Evolutionary conservation across 768 basidiomycete species (phyloP), one percentile per base, ranked within the genome.

Genomic region (Lactarius hengduanensis): DNA sequence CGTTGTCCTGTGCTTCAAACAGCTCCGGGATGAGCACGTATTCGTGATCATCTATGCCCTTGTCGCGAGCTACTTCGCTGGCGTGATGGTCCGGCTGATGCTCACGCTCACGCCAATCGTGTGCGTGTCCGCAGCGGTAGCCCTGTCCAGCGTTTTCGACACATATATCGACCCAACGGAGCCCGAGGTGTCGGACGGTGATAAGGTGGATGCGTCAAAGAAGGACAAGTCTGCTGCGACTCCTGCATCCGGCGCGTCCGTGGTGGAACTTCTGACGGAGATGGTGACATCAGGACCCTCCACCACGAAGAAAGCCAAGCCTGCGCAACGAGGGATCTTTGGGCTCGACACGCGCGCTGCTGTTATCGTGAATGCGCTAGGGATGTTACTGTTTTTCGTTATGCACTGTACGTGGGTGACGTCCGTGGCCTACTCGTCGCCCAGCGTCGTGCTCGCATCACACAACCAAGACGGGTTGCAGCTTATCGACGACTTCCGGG

Each of bases 51-150:
- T 98, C 77, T 99, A 98, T 77, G 89, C 97, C 28, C 86, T 93
- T 69, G 86, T 98, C 74, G 94, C 91, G 57, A 94, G 93, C 76
- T 99, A 99, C 83, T 99, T 99, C 74, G 96, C 97, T 5, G 97
- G 97, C 53, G 96, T 99, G 75, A 99, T 99, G 97, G 97, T 99
- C 69, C 94, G 97, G 64, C 83, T 98, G 67, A 98, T 99, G 94
- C 83, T 99, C 62, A 91, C 97, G 30, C 87, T 99, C 64, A 98
- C 96, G 0, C 97, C 97, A 1, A 91, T 96, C 64, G 97, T 98
- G 55, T 99, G 97, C 74, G 92, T 98, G 65, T 76, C 94, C 20
- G 88, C 94, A 20, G 97, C 97, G 7, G 88, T 98, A 36, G 94
- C 95, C 1, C 80, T 97, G 65, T 96, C 95, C 3, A 84, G 88